Evolutionary conservation across 2,329 filamentous ascomycete genomes (phyloP).

Genomic region (Ciborinia camelliae): DNA sequence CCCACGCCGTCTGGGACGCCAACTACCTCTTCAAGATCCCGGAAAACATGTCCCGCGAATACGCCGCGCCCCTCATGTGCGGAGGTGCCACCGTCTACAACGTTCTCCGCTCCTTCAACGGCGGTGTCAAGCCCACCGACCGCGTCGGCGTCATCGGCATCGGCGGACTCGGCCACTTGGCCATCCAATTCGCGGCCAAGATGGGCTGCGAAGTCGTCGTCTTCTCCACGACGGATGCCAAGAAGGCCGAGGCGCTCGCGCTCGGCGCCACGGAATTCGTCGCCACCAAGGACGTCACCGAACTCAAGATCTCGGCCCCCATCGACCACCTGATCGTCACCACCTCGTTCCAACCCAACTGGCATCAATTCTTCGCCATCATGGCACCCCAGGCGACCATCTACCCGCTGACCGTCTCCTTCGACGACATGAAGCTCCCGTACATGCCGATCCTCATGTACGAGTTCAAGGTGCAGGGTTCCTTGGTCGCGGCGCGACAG

Average conservation of each 20-base stretch:
- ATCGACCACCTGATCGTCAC: slow-evolving; percentile 37
- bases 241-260: slow-evolving; percentile 58
- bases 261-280: slow-evolving; percentile 61
- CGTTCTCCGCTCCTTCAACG: slow-evolving; percentile 36
- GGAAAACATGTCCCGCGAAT: slow-evolving; percentile 38
- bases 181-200: slow-evolving; percentile 60
- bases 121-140: slow-evolving; percentile 35
- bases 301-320: slow-evolving; percentile 33
- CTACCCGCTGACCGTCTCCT: slow-evolving; percentile 63
- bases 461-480: slow-evolving; percentile 34
- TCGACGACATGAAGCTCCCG: slow-evolving; percentile 39
- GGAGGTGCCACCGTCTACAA: slow-evolving; percentile 45
- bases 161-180: slow-evolving; percentile 60
- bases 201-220: slow-evolving; percentile 61
- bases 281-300: slow-evolving; percentile 44
- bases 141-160: slow-evolving; percentile 49
- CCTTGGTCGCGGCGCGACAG: slow-evolving; percentile 39
- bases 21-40: slow-evolving; percentile 43
- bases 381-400: slow-evolving; percentile 57
- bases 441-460: slow-evolving; percentile 32
- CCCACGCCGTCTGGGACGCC: slow-evolving; percentile 41
- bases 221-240: slow-evolving; percentile 56
- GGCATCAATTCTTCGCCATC: slow-evolving; percentile 58
- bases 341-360: slow-evolving; percentile 48
- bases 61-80: slow-evolving; percentile 47